These are phyloP conservation scores for Pestalotiopsis sp. DNA, from an alignment of 2,329 filamentous ascomycete genomes.

Conservation along the genomic window DNA sequence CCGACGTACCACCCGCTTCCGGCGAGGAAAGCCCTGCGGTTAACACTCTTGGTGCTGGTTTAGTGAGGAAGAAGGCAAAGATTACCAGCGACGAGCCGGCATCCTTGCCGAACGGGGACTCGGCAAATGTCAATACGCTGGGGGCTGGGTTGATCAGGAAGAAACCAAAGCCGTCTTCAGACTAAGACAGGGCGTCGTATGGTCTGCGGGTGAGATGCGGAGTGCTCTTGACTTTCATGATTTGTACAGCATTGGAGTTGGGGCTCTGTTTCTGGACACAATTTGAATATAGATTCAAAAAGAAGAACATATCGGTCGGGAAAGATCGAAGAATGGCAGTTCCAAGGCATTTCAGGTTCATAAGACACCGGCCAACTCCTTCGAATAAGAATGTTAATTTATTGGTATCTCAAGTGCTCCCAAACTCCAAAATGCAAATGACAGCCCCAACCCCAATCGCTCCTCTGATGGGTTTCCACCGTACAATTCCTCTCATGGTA, in stretches of 20 bases:
- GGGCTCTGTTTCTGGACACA: background rate
- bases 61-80: conserved; percentile 57
- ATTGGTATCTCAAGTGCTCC: no score
- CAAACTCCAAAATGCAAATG: no score
- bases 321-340: background rate
- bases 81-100: conserved; percentile 19
- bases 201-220: background rate
- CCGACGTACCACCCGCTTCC: conserved; percentile 1
- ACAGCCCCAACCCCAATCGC: no score
- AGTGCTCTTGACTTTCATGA: background rate
- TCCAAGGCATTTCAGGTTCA: no score
- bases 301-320: background rate
- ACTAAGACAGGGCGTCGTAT: background rate
- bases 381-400: no score
- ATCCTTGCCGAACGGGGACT: background rate
- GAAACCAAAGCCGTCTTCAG: conserved; percentile 45
- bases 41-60: conserved; percentile 37
- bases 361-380: no score
- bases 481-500: no score
- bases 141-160: conserved; percentile 48
- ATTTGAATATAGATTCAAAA: background rate
- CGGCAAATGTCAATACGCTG: conserved; percentile 33
- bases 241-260: background rate
- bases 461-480: no score
- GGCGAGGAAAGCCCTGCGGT: conserved; percentile 22